Base-by-base conservation (phyloP, 2,329 filamentous ascomycete genomes). In the Aspergillus glaucus region DNA sequence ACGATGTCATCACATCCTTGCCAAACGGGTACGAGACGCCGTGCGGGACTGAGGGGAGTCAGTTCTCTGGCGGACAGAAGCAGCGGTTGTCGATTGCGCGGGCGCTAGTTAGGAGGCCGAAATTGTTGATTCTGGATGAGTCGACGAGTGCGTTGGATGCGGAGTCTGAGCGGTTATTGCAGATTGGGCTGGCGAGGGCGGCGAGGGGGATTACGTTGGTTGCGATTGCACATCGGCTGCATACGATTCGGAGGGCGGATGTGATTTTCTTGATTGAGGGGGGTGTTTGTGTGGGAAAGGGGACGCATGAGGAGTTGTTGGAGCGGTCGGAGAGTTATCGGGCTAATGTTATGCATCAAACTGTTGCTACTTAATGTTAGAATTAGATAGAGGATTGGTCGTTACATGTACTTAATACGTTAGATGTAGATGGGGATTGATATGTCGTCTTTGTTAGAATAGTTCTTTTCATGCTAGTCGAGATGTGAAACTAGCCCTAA, bases 211-310 rank as follows among this genome's bases (percentile, higher is more conserved):
- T 63, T 10, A 73, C 69, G 10, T 63, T 70, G 26, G 61, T 73
- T 44, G 69, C 68, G 2, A 72, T 72, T 53, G 67, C 70, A 2
- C 70, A 73, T 55, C 63, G 69, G 24, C 55, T 72, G 45, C 64
- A 68, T 45, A 73, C 70, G 9, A 71, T 72, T 10, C 58, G 62
- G 45, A 60, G 61, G 52, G 90, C 91, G 0, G 87, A 96, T 67
- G 91, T 91, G 58, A 96, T 96, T 56, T 88, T 94, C 19, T 51
- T 71, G 26, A 69, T 79, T 17, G 76, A 80, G 49, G 70, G 67
- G 3, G 76, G 76, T 1, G 64, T 62, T 15, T 74, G 72, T 47
- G 72, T 74, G 3, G 76, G 77, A 37, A 67, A 70, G 52, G 76
- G 77, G 3, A 70, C 68, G 26, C 76, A 79, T 60, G 63, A 68